Evolutionary conservation across 768 basidiomycete species (phyloP).

Genomic region (Lentinula boryana): DNA sequence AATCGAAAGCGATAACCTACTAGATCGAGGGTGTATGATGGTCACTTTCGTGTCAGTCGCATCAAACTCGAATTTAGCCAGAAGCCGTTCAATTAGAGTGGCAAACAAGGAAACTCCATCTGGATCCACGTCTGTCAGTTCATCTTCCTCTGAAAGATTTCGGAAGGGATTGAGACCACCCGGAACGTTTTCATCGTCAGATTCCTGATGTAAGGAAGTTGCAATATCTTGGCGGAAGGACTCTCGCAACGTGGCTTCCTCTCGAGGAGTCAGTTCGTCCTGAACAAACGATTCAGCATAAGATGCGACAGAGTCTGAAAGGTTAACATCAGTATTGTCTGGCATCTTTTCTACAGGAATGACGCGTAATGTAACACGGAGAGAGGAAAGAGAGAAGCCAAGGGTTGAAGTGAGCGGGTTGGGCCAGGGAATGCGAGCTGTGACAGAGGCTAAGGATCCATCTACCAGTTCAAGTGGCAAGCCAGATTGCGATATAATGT

Average conservation of each 20-base stretch:
- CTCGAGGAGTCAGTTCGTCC: slow-evolving; percentile 65
- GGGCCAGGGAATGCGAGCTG: slow-evolving; percentile 79
- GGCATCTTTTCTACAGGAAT: slow-evolving; percentile 9
- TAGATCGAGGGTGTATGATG: slow-evolving; percentile 56
- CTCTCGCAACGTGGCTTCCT: slow-evolving; percentile 65
- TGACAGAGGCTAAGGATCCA: slow-evolving; percentile 70
- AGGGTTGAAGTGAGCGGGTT: slow-evolving; percentile 75
- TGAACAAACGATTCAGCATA: slow-evolving; percentile 85
- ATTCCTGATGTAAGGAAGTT: slow-evolving; percentile 12
- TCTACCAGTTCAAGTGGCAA: slow-evolving; percentile 64
- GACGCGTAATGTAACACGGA: slow-evolving; percentile 56
- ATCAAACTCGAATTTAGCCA: slow-evolving; percentile 75
- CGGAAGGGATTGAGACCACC: slow-evolving; percentile 62
- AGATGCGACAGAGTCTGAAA: slow-evolving; percentile 77
- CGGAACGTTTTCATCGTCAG: slow-evolving; percentile 47
- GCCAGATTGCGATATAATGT: slow-evolving; percentile 39
- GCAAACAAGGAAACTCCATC: slow-evolving; percentile 79
- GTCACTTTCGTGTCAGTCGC: slow-evolving; percentile 64
- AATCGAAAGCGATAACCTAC: slow-evolving; percentile 55
- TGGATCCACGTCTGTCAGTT: slow-evolving; percentile 48
- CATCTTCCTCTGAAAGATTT: slow-evolving; percentile 32
- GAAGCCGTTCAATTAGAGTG: slow-evolving; percentile 69
- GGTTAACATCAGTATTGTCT: slow-evolving; percentile 27
- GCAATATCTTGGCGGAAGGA: slow-evolving; percentile 51
- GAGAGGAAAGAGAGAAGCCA: slow-evolving; percentile 61